These are phyloP conservation scores for Venturiaceae sp. DNA, from an alignment of 2,329 filamentous ascomycete genomes.

Conservation along the genomic window DNA sequence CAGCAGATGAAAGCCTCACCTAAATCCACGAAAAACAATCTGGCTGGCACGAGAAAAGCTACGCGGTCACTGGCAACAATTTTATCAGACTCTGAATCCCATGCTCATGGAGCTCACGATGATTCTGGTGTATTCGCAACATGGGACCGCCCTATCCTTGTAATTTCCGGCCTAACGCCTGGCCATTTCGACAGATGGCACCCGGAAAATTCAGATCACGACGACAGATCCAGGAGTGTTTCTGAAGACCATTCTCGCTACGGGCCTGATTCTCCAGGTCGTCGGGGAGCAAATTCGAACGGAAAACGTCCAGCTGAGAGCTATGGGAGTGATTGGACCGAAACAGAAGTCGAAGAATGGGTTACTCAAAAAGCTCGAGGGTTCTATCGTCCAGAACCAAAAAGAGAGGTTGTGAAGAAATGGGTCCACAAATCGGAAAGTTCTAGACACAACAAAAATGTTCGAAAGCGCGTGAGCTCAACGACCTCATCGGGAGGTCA, in stretches of 20 bases:
- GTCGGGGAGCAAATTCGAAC: neutral
- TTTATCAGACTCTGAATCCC: neutral
- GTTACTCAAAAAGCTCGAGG: slow-evolving; percentile 3
- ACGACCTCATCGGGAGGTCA: neutral
- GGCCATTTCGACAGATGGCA: neutral
- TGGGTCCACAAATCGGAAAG: slow-evolving; percentile 3
- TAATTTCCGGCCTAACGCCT: slow-evolving; percentile 3
- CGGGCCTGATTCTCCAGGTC: neutral
- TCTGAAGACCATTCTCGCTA: slow-evolving; percentile 2
- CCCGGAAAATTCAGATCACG: neutral
- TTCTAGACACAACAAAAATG: neutral
- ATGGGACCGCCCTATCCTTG: neutral
- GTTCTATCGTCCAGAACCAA: slow-evolving; percentile 7
- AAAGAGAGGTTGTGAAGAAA: slow-evolving; percentile 2
- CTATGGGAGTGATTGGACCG: slow-evolving; percentile 4
- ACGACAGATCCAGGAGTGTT: neutral
- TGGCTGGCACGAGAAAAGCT: neutral
- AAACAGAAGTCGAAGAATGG: slow-evolving; percentile 3
- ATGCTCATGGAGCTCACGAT: neutral
- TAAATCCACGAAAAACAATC: neutral
- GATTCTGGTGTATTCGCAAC: neutral
- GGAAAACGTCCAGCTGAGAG: neutral
- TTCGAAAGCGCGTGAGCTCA: neutral
- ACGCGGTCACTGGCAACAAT: neutral
- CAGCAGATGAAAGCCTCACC: neutral